Conservation (phyloP, 257 asterid genomes). For the Capsicum rhomboideum region DNA sequence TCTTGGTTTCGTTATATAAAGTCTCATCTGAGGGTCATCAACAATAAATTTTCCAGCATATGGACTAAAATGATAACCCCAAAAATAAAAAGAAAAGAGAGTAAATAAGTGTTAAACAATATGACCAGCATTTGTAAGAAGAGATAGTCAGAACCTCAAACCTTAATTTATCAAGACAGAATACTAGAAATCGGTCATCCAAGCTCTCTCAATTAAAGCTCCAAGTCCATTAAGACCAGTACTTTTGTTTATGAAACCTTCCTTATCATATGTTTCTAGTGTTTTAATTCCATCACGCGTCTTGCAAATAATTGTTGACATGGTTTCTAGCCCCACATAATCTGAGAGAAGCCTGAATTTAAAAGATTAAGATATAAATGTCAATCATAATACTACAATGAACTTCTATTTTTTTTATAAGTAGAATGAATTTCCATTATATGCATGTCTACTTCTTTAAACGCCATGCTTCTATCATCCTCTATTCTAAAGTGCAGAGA, state of each 20-base stretch:
- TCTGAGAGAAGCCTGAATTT: slow-evolving; percentile 53
- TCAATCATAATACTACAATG: background rate
- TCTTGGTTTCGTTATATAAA: slow-evolving; percentile 57
- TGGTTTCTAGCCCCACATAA: slow-evolving; percentile 63
- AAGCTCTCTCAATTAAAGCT: slow-evolving; percentile 33
- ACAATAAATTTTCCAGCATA: slow-evolving; percentile 22
- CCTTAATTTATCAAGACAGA: slow-evolving; percentile 70
- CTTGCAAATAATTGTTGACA: slow-evolving; percentile 80
- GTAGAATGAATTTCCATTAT: background rate
- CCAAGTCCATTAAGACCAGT: slow-evolving; percentile 57
- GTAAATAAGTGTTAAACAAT: background rate
- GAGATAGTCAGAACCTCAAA: slow-evolving; percentile 12
- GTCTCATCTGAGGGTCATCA: background rate
- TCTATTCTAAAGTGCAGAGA: background rate
- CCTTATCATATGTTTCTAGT: slow-evolving; percentile 54
- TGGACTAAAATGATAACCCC: slow-evolving; percentile 39
- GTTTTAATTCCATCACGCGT: slow-evolving; percentile 46
- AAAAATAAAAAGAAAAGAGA: background rate
- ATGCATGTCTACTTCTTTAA: background rate
- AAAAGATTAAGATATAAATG: slow-evolving; percentile 11
- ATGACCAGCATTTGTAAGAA: background rate
- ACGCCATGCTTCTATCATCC: background rate
- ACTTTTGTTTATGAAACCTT: slow-evolving; percentile 37
- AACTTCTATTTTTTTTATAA: no score
- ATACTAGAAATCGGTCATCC: slow-evolving; percentile 43